phyloP scores from a whole-genome alignment of 2,329 filamentous ascomycete genomes.

The Fusarium sp. region DNA sequence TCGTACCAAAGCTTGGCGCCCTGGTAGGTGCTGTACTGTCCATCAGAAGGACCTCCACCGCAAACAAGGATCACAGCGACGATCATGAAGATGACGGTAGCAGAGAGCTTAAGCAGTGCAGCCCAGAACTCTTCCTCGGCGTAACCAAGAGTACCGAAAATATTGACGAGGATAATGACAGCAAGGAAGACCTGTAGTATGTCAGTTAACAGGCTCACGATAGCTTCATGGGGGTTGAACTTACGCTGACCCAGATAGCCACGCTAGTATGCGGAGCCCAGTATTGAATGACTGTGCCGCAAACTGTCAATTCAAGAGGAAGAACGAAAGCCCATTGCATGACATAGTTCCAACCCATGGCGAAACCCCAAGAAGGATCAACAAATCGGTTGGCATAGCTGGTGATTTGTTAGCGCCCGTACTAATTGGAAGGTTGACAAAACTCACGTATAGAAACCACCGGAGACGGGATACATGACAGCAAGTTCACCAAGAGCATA shows the following conservation, averaged over 20 bases:
- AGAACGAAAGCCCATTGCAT: conserved; percentile 57
- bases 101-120: conserved; percentile 64
- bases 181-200: conserved; percentile 57
- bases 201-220: neutral
- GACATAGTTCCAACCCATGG: conserved; percentile 62
- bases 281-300: conserved; percentile 58
- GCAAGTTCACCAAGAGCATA: conserved; percentile 67
- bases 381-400: conserved; percentile 65
- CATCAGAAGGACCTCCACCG: conserved; percentile 66
- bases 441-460: conserved; percentile 62
- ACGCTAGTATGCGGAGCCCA: conserved; percentile 57
- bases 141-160: conserved; percentile 66
- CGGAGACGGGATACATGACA: conserved; percentile 56
- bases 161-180: conserved; percentile 62
- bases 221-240: neutral
- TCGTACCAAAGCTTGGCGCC: conserved; percentile 62
- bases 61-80: conserved; percentile 67
- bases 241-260: conserved; percentile 62
- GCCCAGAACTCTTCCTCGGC: conserved; percentile 70
- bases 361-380: conserved; percentile 59
- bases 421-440: accelerated
- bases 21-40: conserved; percentile 57
- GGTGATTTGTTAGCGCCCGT: neutral
- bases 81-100: conserved; percentile 72
- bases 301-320: conserved; percentile 60